A percentile compares a stretch with the other conserved stretches of the same genome.
phyloP scores from a whole-genome alignment of 371 early-diverging fungal genomes.

The Dichotomocladium elegans region DNA sequence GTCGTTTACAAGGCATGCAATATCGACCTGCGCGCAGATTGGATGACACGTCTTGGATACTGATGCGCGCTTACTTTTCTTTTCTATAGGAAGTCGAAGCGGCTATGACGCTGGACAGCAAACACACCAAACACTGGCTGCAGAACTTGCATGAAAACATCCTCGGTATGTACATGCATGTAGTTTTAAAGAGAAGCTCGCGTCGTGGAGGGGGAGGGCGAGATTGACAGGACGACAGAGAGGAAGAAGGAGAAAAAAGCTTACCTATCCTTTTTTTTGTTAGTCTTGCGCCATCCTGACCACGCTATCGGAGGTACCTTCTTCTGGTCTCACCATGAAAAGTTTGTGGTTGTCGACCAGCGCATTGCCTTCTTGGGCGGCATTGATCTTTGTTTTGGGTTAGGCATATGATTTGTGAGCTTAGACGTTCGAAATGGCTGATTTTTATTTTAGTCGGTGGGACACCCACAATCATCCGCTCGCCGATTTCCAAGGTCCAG shows the following conservation, averaged over 20 bases:
- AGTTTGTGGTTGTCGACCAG: slow-evolving; percentile 78
- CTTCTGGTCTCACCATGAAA: slow-evolving; percentile 80
- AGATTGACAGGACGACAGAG: slow-evolving; percentile 3
- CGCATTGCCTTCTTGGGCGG: slow-evolving; percentile 91
- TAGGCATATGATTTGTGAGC: slow-evolving; percentile 30
- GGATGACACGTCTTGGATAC: no score
- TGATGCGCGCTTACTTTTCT: not conserved
- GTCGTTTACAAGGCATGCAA: slow-evolving; percentile 76
- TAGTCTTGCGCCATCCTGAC: slow-evolving; percentile 84
- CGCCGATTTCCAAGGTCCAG: slow-evolving; percentile 52
- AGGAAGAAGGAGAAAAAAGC: no score
- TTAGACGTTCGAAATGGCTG: no score
- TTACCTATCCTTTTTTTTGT: no score
- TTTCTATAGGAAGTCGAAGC: slow-evolving; percentile 65
- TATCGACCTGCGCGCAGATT: not conserved
- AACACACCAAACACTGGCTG: slow-evolving; percentile 76
- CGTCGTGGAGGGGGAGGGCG: not conserved
- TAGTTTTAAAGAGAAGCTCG: no score
- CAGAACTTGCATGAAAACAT: slow-evolving; percentile 77
- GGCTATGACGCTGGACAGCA: slow-evolving; percentile 78
- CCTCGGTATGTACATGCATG: slow-evolving; percentile 50
- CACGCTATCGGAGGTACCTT: slow-evolving; percentile 62
- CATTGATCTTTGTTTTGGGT: slow-evolving; percentile 88
- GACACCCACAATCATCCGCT: slow-evolving; percentile 84
- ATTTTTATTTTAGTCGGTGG: slow-evolving; percentile 63